These are phyloP conservation scores for Phytopythium helicoides DNA, from an alignment of 352 stramenopile genomes.

Conservation along the genomic window DNA sequence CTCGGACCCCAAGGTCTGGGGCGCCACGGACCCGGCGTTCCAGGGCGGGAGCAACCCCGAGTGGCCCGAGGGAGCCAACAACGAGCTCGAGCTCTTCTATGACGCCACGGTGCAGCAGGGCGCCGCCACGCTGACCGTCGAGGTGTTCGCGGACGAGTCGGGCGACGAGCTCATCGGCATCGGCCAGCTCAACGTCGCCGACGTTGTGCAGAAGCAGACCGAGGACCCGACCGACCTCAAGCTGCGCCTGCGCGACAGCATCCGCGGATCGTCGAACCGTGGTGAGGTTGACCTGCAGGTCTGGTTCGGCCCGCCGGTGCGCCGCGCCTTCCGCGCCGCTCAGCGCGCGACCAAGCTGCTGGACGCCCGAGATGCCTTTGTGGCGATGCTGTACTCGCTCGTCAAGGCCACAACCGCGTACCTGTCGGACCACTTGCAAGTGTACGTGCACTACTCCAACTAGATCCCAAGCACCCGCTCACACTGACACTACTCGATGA, in stretches of 20 bases:
- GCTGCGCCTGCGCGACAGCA: constrained; percentile 49
- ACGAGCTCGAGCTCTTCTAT: constrained; percentile 83
- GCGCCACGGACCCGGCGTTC: constrained; percentile 62
- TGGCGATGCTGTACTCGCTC: constrained; percentile 49
- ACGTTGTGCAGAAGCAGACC: constrained; percentile 39
- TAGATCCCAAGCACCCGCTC: neutral
- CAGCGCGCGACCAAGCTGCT: constrained; percentile 69
- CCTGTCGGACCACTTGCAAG: constrained; percentile 42
- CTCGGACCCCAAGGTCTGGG: constrained; percentile 56
- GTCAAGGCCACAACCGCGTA: constrained; percentile 19
- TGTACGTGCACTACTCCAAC: constrained; percentile 15
- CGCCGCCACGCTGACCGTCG: constrained; percentile 46
- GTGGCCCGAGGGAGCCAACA: constrained; percentile 68
- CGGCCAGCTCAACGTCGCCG: constrained; percentile 49
- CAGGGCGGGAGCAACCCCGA: constrained; percentile 58
- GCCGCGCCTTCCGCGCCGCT: constrained; percentile 75
- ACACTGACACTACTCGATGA: neutral
- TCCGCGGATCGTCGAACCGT: constrained; percentile 31
- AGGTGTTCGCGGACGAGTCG: constrained; percentile 73
- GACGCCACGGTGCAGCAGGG: constrained; percentile 55
- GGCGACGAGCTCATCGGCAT: constrained; percentile 72
- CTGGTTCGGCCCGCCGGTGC: constrained; percentile 79
- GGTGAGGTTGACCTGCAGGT: constrained; percentile 59
- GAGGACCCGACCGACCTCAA: constrained; percentile 29
- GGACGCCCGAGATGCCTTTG: constrained; percentile 66